Evolutionary conservation across 306 rosid genomes (phyloP).

Genomic region (Pyrus bretschneideri): DNA sequence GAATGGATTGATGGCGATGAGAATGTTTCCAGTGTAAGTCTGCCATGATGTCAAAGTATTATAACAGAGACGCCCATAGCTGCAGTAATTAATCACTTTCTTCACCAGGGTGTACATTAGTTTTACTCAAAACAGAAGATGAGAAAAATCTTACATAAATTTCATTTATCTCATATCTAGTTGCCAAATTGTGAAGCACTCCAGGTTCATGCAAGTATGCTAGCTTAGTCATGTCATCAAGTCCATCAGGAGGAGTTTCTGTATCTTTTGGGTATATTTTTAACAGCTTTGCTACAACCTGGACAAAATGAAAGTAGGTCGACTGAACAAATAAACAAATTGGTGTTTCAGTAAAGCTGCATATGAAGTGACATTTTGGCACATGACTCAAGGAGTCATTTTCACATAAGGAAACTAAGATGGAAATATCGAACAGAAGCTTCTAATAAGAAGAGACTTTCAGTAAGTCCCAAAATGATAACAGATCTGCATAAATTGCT

Average conservation of each 20-base stretch:
- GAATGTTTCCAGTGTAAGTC: constrained; percentile 95
- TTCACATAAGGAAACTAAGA: background rate
- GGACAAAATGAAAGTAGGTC: constrained; percentile 11
- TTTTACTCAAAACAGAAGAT: constrained; percentile 22
- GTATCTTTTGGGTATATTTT: constrained; percentile 64
- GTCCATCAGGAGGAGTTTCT: constrained; percentile 56
- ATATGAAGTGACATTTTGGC: background rate
- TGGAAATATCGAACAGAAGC: background rate
- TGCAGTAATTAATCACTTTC: constrained; percentile 22
- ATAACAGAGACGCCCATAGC: constrained; percentile 26
- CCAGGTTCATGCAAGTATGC: constrained; percentile 92
- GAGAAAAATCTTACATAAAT: constrained; percentile 63
- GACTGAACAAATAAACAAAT: background rate
- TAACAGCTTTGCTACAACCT: constrained; percentile 68
- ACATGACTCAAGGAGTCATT: background rate
- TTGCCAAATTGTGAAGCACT: constrained; percentile 69
- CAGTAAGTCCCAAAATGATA: background rate
- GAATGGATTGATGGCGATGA: constrained; percentile 91
- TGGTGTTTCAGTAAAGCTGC: background rate
- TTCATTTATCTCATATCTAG: constrained; percentile 61
- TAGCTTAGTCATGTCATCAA: constrained; percentile 89
- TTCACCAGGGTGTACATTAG: constrained; percentile 20
- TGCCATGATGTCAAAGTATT: constrained; percentile 47
- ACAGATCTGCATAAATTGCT: background rate
- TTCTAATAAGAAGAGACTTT: background rate